phyloP scores from a whole-genome alignment of 352 stramenopile species.

The Pythium sp. region DNA sequence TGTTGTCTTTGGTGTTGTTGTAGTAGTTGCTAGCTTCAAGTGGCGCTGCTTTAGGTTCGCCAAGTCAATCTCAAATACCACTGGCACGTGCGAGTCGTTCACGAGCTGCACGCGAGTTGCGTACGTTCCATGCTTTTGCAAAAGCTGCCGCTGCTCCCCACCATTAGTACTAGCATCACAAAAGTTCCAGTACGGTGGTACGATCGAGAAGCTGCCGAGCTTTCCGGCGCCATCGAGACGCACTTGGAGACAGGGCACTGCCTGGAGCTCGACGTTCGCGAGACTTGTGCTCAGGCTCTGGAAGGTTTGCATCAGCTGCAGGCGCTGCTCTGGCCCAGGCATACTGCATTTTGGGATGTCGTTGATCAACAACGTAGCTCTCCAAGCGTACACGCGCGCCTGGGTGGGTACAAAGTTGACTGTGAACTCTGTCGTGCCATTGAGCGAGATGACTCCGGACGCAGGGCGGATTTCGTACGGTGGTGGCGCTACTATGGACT shows the following conservation, averaged over 20 bases:
- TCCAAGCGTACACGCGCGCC: constrained; percentile 23
- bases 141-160: background rate
- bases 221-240: constrained; percentile 11
- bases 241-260: constrained; percentile 9
- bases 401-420: constrained; percentile 40
- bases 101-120: constrained; percentile 9
- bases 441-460: constrained; percentile 38
- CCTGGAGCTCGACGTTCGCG: constrained; percentile 7
- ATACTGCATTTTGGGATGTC: constrained; percentile 54
- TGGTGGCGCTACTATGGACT: background rate
- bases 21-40: background rate
- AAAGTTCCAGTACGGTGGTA: constrained; percentile 15
- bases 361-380: constrained; percentile 41
- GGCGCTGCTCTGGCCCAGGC: constrained; percentile 40
- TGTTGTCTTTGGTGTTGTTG: background rate
- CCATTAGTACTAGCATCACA: background rate
- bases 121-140: constrained; percentile 16
- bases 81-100: constrained; percentile 33
- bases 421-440: constrained; percentile 36
- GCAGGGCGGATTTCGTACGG: constrained; percentile 42
- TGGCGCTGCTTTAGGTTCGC: constrained; percentile 8
- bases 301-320: constrained; percentile 31
- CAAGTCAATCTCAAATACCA: constrained; percentile 24
- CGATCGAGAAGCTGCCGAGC: constrained; percentile 17
- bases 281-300: constrained; percentile 16